These are phyloP conservation scores for Coemansia aciculifera DNA, from an alignment of 192 early-diverging fungal genomes.

Conservation along the genomic window DNA sequence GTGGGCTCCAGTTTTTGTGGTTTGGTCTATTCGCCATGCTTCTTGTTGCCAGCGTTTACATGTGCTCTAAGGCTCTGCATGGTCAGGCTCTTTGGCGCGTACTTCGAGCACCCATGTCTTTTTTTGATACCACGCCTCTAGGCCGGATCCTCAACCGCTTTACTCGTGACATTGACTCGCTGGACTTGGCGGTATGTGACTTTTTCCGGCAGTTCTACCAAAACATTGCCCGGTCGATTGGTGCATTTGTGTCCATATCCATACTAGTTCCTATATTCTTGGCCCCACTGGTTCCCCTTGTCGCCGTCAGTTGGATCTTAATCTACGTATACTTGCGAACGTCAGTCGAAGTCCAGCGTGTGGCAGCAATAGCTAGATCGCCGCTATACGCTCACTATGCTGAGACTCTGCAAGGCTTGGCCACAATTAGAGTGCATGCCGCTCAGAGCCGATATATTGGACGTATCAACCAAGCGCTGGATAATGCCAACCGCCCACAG, in stretches of 20 bases:
- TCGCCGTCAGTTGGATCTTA: slow-evolving; percentile 72
- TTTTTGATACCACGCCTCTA: slow-evolving; percentile 76
- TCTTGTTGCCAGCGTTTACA: slow-evolving; percentile 36
- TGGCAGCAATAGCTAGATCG: slow-evolving; percentile 80
- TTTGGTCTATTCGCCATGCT: slow-evolving; percentile 33
- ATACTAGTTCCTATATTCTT: slow-evolving; percentile 69
- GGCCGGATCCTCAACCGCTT: slow-evolving; percentile 77
- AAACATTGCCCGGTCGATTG: slow-evolving; percentile 42
- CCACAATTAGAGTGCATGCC: slow-evolving; percentile 85
- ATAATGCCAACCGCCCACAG: slow-evolving; percentile 43
- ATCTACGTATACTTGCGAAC: slow-evolving; percentile 76
- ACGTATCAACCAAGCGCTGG: slow-evolving; percentile 19
- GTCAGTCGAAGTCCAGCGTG: slow-evolving; percentile 85
- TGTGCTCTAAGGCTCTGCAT: slow-evolving; percentile 63
- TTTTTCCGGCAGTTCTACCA: slow-evolving; percentile 65
- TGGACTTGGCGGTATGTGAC: slow-evolving; percentile 64
- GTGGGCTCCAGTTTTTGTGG: slow-evolving; percentile 60
- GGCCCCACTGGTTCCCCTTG: slow-evolving; percentile 69
- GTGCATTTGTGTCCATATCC: slow-evolving; percentile 46
- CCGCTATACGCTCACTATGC: slow-evolving; percentile 83
- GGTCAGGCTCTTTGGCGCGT: slow-evolving; percentile 73
- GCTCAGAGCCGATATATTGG: slow-evolving; percentile 31
- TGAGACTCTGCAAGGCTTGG: slow-evolving; percentile 75
- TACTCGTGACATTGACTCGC: slow-evolving; percentile 63
- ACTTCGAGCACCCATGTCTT: slow-evolving; percentile 63